These are phyloP conservation scores for Solanum piurae DNA, from an alignment of 257 asterid species.

Conservation along the genomic window DNA sequence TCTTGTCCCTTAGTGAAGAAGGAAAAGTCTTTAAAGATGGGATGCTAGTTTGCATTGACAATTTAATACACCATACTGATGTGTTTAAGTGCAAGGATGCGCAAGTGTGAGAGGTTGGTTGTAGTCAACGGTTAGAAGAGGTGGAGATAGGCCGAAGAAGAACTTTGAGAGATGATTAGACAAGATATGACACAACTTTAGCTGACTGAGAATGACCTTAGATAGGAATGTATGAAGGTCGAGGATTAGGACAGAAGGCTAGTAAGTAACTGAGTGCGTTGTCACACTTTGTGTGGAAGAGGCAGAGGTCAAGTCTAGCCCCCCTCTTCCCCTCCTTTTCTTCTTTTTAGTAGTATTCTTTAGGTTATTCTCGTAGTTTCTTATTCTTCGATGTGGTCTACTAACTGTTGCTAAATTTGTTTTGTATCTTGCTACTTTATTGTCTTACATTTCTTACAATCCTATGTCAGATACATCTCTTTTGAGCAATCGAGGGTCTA, in stretches of 20 bases:
- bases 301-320: background rate
- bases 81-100: background rate
- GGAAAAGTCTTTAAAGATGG: background rate
- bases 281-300: background rate
- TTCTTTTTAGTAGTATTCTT: background rate
- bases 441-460: background rate
- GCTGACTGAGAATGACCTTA: background rate
- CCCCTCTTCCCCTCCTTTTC: background rate
- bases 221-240: background rate
- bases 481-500: background rate
- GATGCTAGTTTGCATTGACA: background rate
- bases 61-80: background rate
- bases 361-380: background rate
- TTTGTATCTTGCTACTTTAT: background rate
- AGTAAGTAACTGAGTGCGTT: background rate
- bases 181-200: background rate
- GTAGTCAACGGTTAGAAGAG: background rate
- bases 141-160: background rate
- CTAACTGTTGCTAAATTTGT: background rate
- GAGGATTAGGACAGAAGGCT: background rate
- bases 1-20: background rate
- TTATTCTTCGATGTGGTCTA: background rate
- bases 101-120: background rate
- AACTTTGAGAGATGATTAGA: background rate
- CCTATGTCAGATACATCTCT: background rate